Percentiles rank a stretch among this genome's conserved stretches.
These are phyloP conservation scores for Linnemannia elongata DNA, from an alignment of 192 early-diverging fungal species.

Conservation along the genomic window DNA sequence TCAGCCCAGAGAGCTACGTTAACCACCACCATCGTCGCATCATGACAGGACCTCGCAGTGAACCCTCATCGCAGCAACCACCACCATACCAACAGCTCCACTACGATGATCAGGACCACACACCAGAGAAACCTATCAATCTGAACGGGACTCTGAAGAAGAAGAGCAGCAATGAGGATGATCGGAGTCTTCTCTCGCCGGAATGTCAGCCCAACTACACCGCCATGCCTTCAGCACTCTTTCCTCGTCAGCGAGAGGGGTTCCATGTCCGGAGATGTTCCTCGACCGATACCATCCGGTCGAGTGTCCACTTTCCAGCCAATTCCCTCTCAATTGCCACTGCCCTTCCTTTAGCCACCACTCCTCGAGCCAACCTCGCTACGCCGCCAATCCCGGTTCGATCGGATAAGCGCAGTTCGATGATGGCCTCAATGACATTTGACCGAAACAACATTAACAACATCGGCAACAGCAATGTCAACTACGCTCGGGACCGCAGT, in stretches of 20 bases:
- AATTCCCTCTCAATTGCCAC: background rate
- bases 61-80: background rate
- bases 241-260: slow-evolving; percentile 23
- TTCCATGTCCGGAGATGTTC: slow-evolving; percentile 47
- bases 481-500: background rate
- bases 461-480: background rate
- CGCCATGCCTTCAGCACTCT: slow-evolving; percentile 32
- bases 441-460: background rate
- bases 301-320: slow-evolving; percentile 19
- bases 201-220: slow-evolving; percentile 43
- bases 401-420: slow-evolving; percentile 43
- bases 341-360: background rate
- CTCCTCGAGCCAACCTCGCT: background rate
- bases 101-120: background rate
- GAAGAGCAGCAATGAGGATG: slow-evolving; percentile 39
- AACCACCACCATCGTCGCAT: slow-evolving; percentile 6
- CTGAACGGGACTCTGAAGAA: slow-evolving; percentile 24
- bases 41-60: slow-evolving; percentile 2
- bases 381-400: slow-evolving; percentile 23
- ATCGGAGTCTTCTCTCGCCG: slow-evolving; percentile 19
- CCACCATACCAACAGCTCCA: background rate
- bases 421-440: slow-evolving; percentile 4
- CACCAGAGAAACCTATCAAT: background rate
- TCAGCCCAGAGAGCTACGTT: slow-evolving; percentile 7
- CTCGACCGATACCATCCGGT: slow-evolving; percentile 37